These are phyloP conservation scores for Emergomyces orientalis DNA, from an alignment of 2,329 filamentous ascomycete species.

Conservation along the genomic window DNA sequence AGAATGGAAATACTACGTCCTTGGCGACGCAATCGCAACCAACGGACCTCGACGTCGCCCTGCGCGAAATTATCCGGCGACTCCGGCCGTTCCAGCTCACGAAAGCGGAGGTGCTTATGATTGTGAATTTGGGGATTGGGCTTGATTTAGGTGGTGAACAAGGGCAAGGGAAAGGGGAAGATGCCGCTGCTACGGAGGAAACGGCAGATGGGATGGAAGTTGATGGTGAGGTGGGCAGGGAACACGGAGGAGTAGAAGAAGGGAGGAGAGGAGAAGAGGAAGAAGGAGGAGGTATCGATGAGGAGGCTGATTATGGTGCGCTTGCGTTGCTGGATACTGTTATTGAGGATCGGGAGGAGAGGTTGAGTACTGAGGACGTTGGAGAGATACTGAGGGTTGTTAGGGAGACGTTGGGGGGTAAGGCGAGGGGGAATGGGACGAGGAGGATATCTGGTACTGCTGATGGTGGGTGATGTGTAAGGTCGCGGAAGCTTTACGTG, in stretches of 20 bases:
- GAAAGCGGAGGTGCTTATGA: constrained; percentile 39
- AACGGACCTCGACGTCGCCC: constrained; percentile 31
- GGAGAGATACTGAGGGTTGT: constrained; percentile 29
- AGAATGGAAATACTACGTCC: neutral
- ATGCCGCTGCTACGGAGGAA: constrained; percentile 13
- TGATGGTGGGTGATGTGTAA: neutral
- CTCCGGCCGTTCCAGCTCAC: constrained; percentile 36
- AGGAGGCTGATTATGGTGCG: constrained; percentile 28
- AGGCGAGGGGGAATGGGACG: constrained; percentile 10
- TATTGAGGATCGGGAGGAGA: constrained; percentile 36
- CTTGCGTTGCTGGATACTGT: constrained; percentile 31
- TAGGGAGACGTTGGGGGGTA: constrained; percentile 24
- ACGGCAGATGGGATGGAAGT: constrained; percentile 16
- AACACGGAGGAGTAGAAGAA: constrained; percentile 15
- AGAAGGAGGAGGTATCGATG: constrained; percentile 5
- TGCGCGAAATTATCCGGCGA: constrained; percentile 29
- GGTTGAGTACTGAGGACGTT: constrained; percentile 32
- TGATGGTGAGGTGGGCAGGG: constrained; percentile 15
- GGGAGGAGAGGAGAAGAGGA: neutral
- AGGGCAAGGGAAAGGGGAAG: constrained; percentile 16
- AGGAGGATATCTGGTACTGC: neutral
- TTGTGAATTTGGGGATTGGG: constrained; percentile 39
- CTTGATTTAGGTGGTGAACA: constrained; percentile 15
- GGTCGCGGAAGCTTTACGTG: neutral
- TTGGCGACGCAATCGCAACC: constrained; percentile 8